Evolutionary conservation across 2,329 filamentous ascomycete species (phyloP).

Genomic region (Parafenestella ontariensis): DNA sequence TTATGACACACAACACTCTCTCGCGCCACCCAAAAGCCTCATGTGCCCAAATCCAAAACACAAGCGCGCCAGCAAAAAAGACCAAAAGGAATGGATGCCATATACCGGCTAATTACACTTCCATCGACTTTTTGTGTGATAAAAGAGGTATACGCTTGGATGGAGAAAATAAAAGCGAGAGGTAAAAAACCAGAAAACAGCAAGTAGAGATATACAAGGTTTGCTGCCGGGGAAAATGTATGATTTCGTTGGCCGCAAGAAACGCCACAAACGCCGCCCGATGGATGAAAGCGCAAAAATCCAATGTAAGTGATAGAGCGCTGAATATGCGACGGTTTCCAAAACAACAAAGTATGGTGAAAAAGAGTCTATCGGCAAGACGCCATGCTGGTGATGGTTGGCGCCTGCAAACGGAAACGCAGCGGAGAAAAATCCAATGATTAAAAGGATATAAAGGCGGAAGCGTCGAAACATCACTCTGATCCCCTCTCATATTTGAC

Average conservation of each 20-base stretch:
- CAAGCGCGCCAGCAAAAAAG: constrained; percentile 8
- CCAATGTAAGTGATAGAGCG: constrained; percentile 24
- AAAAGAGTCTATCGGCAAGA: constrained; percentile 33
- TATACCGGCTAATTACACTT: constrained; percentile 37
- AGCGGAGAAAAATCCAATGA: constrained; percentile 23
- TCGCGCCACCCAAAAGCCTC: no score
- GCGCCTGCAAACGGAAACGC: constrained; percentile 23
- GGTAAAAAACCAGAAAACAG: not conserved
- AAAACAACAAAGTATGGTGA: no score
- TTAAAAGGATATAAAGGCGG: constrained; percentile 36
- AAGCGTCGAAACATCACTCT: constrained; percentile 34
- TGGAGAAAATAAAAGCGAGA: constrained; percentile 1
- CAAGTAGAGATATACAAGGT: constrained; percentile 12
- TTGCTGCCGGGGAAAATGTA: constrained; percentile 12
- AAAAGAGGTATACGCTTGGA: constrained; percentile 28
- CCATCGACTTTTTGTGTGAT: constrained; percentile 29
- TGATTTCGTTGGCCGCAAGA: constrained; percentile 12
- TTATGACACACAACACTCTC: no score
- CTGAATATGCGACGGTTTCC: constrained; percentile 36
- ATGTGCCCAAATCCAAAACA: constrained; percentile 8
- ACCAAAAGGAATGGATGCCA: constrained; percentile 21
- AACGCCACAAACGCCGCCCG: constrained; percentile 46
- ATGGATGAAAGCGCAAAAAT: constrained; percentile 29
- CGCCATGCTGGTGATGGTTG: constrained; percentile 1
- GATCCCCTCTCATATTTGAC: constrained; percentile 57